A percentile compares a stretch with the other conserved stretches of the same genome.
Conservation (phyloP, 768 basidiomycete genomes). For the Boletales sp. region DNA sequence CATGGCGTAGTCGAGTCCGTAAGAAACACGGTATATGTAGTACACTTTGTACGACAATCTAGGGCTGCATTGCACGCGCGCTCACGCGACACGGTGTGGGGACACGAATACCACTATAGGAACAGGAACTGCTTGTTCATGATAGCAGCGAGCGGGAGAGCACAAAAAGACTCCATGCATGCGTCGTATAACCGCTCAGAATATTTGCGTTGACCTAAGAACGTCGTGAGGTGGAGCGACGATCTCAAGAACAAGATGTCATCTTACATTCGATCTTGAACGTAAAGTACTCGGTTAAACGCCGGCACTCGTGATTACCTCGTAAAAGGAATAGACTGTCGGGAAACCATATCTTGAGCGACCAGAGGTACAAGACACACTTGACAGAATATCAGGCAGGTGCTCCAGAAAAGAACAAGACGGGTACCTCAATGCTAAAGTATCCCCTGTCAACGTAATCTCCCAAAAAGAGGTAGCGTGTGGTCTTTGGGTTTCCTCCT, state of each 20-base stretch:
- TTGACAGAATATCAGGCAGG: slow-evolving; percentile 8
- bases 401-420: not conserved
- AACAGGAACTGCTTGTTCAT: too few relatives aligned
- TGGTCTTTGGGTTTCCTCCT: slow-evolving; percentile 70
- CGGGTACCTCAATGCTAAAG: slow-evolving; percentile 65
- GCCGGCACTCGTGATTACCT: slow-evolving; percentile 65
- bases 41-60: too few relatives aligned
- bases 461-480: slow-evolving; percentile 70
- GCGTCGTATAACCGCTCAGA: slow-evolving; percentile 72
- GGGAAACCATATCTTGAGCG: slow-evolving; percentile 62
- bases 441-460: slow-evolving; percentile 78
- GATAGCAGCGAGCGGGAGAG: slow-evolving; percentile 64
- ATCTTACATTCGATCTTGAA: slow-evolving; percentile 50
- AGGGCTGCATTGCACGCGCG: too few relatives aligned
- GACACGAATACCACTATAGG: too few relatives aligned
- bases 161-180: slow-evolving; percentile 71
- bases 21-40: too few relatives aligned
- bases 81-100: too few relatives aligned
- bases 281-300: slow-evolving; percentile 62
- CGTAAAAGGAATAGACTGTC: slow-evolving; percentile 57
- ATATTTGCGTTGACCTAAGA: slow-evolving; percentile 68
- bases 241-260: not conserved
- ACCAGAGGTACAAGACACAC: slow-evolving; percentile 62
- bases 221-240: slow-evolving; percentile 2
- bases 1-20: too few relatives aligned